Evolutionary conservation across 495 filamentous ascomycete species (phyloP).

Genomic region (Mytilinidion resinicola): DNA sequence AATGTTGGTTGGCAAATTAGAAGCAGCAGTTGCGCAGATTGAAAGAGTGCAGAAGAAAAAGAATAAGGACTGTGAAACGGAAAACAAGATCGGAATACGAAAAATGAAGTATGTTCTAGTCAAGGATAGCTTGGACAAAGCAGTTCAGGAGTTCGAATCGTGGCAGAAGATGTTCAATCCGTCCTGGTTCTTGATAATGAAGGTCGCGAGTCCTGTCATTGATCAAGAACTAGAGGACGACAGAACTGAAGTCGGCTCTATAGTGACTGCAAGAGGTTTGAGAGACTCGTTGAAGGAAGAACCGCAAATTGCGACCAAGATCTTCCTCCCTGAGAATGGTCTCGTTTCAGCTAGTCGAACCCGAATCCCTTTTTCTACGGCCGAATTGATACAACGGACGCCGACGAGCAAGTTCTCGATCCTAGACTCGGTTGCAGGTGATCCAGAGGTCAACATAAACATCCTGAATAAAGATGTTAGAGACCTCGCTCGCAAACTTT

Average conservation of each 20-base stretch:
- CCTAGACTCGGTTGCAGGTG: slow-evolving; percentile 6
- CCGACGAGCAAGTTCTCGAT: slow-evolving; percentile 1
- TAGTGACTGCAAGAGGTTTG: slow-evolving; percentile 2
- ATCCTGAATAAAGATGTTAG: slow-evolving; percentile 9
- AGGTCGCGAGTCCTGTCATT: slow-evolving; percentile 16
- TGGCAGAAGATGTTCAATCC: slow-evolving; percentile 36
- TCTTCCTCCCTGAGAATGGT: slow-evolving; percentile 4
- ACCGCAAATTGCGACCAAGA: neutral
- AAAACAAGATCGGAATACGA: slow-evolving; percentile 12
- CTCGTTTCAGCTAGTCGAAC: neutral
- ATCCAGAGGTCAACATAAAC: neutral
- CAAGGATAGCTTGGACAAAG: slow-evolving; percentile 24
- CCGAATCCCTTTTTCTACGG: slow-evolving; percentile 1
- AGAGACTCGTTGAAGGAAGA: neutral
- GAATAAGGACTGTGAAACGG: slow-evolving; percentile 8
- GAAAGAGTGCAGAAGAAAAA: slow-evolving; percentile 27
- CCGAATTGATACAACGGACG: slow-evolving; percentile 2
- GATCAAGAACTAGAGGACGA: slow-evolving; percentile 20
- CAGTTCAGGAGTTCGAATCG: slow-evolving; percentile 23
- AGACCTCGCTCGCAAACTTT: slow-evolving; percentile 14
- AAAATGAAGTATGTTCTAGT: slow-evolving; percentile 30
- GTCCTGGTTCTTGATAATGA: slow-evolving; percentile 32
- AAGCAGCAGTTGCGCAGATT: slow-evolving; percentile 26
- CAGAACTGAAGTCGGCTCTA: neutral
- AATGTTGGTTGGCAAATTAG: slow-evolving; percentile 32